phyloP scores from a whole-genome alignment of 2,329 filamentous ascomycete genomes.

The Paecilomyces dactylethromorphus region DNA sequence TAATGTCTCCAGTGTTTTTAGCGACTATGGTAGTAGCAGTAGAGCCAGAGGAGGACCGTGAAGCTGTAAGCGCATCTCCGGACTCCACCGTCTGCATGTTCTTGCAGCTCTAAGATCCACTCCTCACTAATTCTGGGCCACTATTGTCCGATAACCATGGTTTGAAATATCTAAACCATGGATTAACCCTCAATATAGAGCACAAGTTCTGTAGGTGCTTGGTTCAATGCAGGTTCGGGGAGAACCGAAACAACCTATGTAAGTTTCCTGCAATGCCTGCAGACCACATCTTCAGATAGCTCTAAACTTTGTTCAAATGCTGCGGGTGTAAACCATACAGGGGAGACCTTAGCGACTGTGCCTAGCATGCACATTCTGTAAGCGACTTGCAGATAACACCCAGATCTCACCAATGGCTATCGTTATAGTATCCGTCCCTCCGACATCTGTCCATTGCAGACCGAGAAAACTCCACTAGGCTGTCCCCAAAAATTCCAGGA shows the following conservation, averaged over 20 bases:
- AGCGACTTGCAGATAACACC: too few relatives aligned
- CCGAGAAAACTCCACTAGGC: not conserved
- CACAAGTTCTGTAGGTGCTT: not conserved
- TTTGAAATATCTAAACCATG: too few relatives aligned
- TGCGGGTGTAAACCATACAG: not conserved
- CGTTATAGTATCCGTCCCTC: not conserved
- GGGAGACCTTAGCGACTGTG: not conserved
- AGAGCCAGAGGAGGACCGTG: not conserved
- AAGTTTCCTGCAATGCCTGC: not conserved
- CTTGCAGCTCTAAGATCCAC: too few relatives aligned
- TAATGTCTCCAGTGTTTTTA: not conserved
- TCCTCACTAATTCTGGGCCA: too few relatives aligned
- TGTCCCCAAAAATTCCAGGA: not conserved
- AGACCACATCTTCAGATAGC: not conserved
- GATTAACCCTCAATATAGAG: not conserved
- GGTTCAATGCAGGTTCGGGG: not conserved
- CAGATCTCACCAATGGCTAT: not conserved
- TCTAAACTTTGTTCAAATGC: not conserved
- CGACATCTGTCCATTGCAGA: not conserved
- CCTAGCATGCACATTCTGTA: not conserved
- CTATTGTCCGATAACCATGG: too few relatives aligned
- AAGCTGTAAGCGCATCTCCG: not conserved
- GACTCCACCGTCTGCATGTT: not conserved
- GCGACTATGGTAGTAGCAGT: not conserved
- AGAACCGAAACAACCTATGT: not conserved